phyloP scores from a whole-genome alignment of 208 protist genomes.

The Wallacemonas sp. region DNA sequence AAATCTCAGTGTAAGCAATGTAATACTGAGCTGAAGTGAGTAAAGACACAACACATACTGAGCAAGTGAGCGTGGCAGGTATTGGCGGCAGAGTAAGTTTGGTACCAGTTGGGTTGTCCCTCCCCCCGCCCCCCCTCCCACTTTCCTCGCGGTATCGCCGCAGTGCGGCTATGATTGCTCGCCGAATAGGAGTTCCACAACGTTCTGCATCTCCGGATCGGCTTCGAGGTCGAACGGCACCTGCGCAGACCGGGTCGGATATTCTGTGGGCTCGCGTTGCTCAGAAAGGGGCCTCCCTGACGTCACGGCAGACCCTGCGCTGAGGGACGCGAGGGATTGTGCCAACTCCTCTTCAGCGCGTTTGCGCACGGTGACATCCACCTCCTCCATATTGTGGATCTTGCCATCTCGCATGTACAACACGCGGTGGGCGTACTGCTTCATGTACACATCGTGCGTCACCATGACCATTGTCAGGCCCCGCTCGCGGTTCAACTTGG shows the following conservation, averaged over 20 bases:
- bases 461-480: slow-evolving; percentile 98
- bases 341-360: slow-evolving; percentile 43
- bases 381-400: slow-evolving; percentile 65
- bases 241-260: slow-evolving; percentile 63
- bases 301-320: not conserved
- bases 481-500: slow-evolving; percentile 84
- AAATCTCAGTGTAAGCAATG: too few relatives aligned
- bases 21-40: too few relatives aligned
- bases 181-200: slow-evolving; percentile 64
- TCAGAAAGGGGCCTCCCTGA: not conserved
- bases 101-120: too few relatives aligned
- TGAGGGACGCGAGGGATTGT: slow-evolving; percentile 1
- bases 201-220: slow-evolving; percentile 64
- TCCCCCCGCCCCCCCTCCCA: too few relatives aligned
- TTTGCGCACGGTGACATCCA: slow-evolving; percentile 43
- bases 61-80: too few relatives aligned
- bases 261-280: slow-evolving; percentile 48
- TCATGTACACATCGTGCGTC: slow-evolving; percentile 96
- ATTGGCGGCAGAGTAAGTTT: too few relatives aligned
- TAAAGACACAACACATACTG: too few relatives aligned
- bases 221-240: slow-evolving; percentile 48
- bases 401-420: slow-evolving; percentile 96
- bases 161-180: slow-evolving; percentile 4
- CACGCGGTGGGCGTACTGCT: slow-evolving; percentile 91
- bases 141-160: too few relatives aligned